Percentiles rank a stretch among this genome's conserved stretches.
These are phyloP conservation scores for Ophiostoma novo-ulmi DNA, from an alignment of 2,329 filamentous ascomycete genomes.

Conservation along the genomic window DNA sequence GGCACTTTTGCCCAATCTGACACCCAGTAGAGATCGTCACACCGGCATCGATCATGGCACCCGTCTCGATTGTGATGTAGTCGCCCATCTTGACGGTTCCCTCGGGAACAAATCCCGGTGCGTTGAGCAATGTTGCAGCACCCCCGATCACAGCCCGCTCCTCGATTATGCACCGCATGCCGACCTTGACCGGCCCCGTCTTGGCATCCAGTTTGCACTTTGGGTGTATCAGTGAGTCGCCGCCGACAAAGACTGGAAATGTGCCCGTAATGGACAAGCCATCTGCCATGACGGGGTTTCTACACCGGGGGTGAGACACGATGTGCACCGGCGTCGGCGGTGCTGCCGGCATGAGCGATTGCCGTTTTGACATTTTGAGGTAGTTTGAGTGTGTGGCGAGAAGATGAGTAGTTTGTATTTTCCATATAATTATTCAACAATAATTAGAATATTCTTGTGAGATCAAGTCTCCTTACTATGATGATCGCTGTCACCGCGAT, in stretches of 20 bases:
- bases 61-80: slow-evolving; percentile 58
- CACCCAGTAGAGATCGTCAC: slow-evolving; percentile 58
- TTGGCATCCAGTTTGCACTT: slow-evolving; percentile 73
- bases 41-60: slow-evolving; percentile 55
- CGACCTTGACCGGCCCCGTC: slow-evolving; percentile 72
- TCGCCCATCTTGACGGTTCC: slow-evolving; percentile 55
- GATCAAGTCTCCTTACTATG: not conserved
- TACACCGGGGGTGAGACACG: slow-evolving; percentile 31
- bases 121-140: slow-evolving; percentile 13
- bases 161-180: slow-evolving; percentile 74
- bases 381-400: not conserved
- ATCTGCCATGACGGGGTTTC: slow-evolving; percentile 55
- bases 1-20: slow-evolving; percentile 54
- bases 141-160: slow-evolving; percentile 60
- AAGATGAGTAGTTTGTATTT: not conserved
- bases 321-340: slow-evolving; percentile 55
- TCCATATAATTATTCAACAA: too few relatives aligned
- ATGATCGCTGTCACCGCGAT: not conserved
- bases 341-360: slow-evolving; percentile 51
- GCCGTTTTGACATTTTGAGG: slow-evolving; percentile 46
- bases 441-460: not conserved
- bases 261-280: slow-evolving; percentile 62
- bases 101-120: slow-evolving; percentile 29
- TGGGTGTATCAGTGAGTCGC: slow-evolving; percentile 80
- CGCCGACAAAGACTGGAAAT: slow-evolving; percentile 71